These are phyloP conservation scores for Fusarium duplospermum DNA, from an alignment of 2,329 filamentous ascomycete species.

Conservation along the genomic window DNA sequence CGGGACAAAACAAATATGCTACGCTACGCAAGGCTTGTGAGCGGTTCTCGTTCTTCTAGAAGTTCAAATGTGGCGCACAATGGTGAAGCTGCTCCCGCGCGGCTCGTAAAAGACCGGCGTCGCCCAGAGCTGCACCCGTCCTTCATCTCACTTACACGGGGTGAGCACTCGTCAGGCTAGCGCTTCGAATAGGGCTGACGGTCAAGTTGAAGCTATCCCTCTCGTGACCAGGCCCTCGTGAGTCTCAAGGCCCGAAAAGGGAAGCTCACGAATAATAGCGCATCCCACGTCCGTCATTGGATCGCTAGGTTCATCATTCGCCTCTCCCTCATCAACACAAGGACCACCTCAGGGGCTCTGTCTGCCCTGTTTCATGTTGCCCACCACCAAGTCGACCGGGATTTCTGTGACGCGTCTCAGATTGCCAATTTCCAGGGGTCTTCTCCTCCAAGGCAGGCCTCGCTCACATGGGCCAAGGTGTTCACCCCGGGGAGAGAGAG, in stretches of 20 bases:
- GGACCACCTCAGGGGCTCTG: slow-evolving; percentile 22
- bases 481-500: not conserved
- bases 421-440: slow-evolving; percentile 41
- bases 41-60: slow-evolving; percentile 29
- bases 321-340: slow-evolving; percentile 4
- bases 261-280: slow-evolving; percentile 5
- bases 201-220: slow-evolving; percentile 11
- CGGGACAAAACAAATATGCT: not conserved
- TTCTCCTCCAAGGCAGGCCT: not conserved
- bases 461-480: slow-evolving; percentile 16
- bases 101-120: slow-evolving; percentile 9
- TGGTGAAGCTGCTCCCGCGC: slow-evolving; percentile 7
- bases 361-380: slow-evolving; percentile 38
- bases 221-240: not conserved
- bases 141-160: slow-evolving; percentile 30
- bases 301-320: slow-evolving; percentile 3
- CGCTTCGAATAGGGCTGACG: slow-evolving; percentile 26
- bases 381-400: slow-evolving; percentile 21
- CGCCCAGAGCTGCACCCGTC: slow-evolving; percentile 5
- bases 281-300: slow-evolving; percentile 1
- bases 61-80: slow-evolving; percentile 22
- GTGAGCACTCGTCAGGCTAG: slow-evolving; percentile 1
- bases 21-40: not conserved
- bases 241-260: slow-evolving; percentile 6
- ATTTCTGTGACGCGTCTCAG: slow-evolving; percentile 39